phyloP scores from a whole-genome alignment of 108 stramenopile genomes.

The Fragilaria radians region DNA sequence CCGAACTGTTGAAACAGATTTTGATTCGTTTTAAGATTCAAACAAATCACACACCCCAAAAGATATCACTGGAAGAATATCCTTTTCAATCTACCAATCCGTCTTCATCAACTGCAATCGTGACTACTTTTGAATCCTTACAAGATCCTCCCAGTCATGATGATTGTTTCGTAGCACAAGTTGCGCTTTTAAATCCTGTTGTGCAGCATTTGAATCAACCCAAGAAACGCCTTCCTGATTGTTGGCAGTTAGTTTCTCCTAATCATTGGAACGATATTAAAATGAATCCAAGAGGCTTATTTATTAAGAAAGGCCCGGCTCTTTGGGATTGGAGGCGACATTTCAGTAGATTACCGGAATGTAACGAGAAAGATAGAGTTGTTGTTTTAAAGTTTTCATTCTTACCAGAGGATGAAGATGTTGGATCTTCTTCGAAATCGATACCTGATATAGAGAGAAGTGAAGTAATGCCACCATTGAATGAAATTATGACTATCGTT shows the following conservation, averaged over 20 bases:
- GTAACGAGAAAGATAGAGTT: slow-evolving; percentile 2
- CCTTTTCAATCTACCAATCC: background rate
- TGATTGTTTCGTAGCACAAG: slow-evolving; percentile 49
- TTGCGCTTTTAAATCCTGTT: slow-evolving; percentile 34
- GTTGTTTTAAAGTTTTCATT: slow-evolving; percentile 16
- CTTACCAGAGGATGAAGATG: slow-evolving; percentile 5
- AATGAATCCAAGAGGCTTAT: slow-evolving; percentile 29
- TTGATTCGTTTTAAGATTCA: background rate
- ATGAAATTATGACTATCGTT: slow-evolving; percentile 68
- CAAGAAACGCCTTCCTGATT: slow-evolving; percentile 36
- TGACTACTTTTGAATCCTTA: background rate
- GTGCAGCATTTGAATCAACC: slow-evolving; percentile 56
- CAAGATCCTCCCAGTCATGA: too few species aligned
- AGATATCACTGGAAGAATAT: slow-evolving; percentile 27
- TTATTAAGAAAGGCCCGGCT: slow-evolving; percentile 38
- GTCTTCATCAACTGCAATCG: background rate
- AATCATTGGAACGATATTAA: slow-evolving; percentile 27
- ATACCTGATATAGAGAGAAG: slow-evolving; percentile 2
- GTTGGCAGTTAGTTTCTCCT: slow-evolving; percentile 44
- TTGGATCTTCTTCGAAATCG: background rate
- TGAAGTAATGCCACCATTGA: slow-evolving; percentile 33
- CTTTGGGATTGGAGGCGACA: slow-evolving; percentile 66
- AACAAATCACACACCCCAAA: background rate
- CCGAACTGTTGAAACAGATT: background rate
- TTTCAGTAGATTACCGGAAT: slow-evolving; percentile 5